These are phyloP conservation scores for Panicum miliaceum DNA, from an alignment of 176 grass and related monocot genomes.

Conservation along the genomic window DNA sequence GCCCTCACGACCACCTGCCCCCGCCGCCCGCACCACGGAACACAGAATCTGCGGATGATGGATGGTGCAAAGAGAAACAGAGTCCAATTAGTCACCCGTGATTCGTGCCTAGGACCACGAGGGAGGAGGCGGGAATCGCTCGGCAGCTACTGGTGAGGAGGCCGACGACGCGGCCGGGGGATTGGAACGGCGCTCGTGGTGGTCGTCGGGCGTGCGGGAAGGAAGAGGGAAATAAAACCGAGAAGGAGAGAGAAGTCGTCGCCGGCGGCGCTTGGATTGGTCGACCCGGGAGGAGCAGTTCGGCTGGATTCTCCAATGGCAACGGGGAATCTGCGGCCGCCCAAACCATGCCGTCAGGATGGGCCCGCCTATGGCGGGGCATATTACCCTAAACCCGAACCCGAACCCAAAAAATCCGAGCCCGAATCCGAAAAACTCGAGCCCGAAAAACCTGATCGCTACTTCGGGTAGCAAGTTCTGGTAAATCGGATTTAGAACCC, in stretches of 20 bases:
- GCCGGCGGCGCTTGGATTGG: neutral
- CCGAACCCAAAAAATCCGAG: no score
- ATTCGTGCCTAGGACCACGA: neutral
- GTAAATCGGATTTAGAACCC: no score
- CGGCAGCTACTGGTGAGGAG: neutral
- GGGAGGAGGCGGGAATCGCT: neutral
- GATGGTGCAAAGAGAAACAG: neutral
- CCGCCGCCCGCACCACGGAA: no score
- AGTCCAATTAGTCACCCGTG: neutral
- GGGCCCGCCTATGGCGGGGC: no score
- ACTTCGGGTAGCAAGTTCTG: no score
- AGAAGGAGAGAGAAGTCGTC: neutral
- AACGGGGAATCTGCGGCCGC: neutral
- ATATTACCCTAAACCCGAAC: no score
- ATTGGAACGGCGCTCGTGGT: neutral
- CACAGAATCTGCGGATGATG: neutral
- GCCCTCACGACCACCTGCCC: neutral
- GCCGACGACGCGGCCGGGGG: neutral
- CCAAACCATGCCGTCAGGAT: neutral
- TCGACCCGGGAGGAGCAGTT: neutral
- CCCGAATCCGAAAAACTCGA: no score
- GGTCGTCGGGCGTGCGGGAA: neutral
- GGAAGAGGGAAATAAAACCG: neutral
- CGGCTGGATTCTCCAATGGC: neutral
- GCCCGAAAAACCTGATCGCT: no score